Evolutionary conservation across 225 moss, liverwort and hornwort species (phyloP).

Genomic region (Marchantia paleacea): DNA sequence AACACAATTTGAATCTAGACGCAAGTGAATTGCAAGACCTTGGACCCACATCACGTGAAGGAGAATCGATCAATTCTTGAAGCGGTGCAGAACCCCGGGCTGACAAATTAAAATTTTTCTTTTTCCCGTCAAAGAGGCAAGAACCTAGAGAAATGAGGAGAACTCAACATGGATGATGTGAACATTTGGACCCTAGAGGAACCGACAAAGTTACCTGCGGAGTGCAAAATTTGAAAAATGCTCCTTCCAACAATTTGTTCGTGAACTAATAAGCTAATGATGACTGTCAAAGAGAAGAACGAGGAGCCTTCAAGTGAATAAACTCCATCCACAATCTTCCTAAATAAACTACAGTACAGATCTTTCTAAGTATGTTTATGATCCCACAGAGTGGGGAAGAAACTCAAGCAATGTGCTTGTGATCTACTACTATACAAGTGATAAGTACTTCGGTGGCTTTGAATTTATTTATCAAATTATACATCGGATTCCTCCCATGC

Average conservation of each 20-base stretch:
- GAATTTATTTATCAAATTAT: too few relatives aligned
- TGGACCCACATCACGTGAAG: too few relatives aligned
- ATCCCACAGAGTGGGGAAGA: neutral
- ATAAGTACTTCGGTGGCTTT: neutral
- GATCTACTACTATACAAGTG: neutral
- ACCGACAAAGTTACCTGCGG: neutral
- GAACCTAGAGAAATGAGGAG: too few relatives aligned
- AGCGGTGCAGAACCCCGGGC: too few relatives aligned
- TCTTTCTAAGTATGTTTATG: neutral
- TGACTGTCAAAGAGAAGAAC: neutral
- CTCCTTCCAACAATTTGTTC: neutral
- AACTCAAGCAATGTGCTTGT: neutral
- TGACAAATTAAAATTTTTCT: too few relatives aligned
- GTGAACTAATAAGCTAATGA: neutral
- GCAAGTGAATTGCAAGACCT: too few relatives aligned
- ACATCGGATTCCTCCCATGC: neutral
- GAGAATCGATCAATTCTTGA: too few relatives aligned
- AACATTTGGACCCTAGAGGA: neutral
- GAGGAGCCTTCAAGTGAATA: neutral
- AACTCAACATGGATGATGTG: too few relatives aligned
- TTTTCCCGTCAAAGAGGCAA: too few relatives aligned
- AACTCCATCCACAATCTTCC: neutral
- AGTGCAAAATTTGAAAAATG: neutral
- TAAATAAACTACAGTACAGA: neutral
- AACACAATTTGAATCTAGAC: too few relatives aligned